A percentile compares a stretch with the other conserved stretches of the same genome.
Conservation (phyloP, 257 asterid species). For the Fraxinus cuspidata region DNA sequence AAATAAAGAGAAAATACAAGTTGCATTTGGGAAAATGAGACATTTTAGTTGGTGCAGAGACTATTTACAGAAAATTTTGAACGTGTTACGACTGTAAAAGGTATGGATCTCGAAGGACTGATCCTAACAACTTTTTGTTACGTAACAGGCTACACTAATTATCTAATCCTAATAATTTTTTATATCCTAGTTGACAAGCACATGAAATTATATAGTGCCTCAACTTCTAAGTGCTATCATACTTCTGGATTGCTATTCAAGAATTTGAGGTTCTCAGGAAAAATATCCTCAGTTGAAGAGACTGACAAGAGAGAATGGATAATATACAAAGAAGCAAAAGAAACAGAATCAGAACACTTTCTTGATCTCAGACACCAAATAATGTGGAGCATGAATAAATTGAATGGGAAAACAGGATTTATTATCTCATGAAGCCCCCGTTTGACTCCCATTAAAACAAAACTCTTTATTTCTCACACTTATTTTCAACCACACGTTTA, state of each 20-base stretch:
- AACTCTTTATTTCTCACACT: no score
- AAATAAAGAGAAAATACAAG: not conserved
- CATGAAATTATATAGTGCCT: slow-evolving; percentile 4
- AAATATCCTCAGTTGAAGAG: slow-evolving; percentile 14
- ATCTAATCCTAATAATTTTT: not conserved
- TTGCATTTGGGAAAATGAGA: not conserved
- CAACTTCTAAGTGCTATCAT: slow-evolving; percentile 7
- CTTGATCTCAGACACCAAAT: not conserved
- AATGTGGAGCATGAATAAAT: not conserved
- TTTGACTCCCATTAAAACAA: no score
- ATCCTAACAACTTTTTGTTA: not conserved
- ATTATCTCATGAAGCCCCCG: not conserved
- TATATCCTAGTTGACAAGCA: not conserved
- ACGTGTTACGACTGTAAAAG: not conserved
- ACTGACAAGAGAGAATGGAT: slow-evolving; percentile 17
- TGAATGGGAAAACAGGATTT: not conserved
- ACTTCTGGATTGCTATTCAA: not conserved
- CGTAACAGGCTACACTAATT: slow-evolving; percentile 5
- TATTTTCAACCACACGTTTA: no score
- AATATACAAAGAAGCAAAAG: not conserved
- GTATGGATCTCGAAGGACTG: not conserved
- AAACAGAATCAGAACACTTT: not conserved
- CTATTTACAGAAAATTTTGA: not conserved
- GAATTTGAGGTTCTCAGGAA: not conserved
- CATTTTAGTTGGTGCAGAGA: slow-evolving; percentile 1